Percentiles rank a stretch among this genome's conserved stretches.
These are phyloP conservation scores for Phialophora verrucosa DNA, from an alignment of 2,329 filamentous ascomycete species.

Conservation along the genomic window DNA sequence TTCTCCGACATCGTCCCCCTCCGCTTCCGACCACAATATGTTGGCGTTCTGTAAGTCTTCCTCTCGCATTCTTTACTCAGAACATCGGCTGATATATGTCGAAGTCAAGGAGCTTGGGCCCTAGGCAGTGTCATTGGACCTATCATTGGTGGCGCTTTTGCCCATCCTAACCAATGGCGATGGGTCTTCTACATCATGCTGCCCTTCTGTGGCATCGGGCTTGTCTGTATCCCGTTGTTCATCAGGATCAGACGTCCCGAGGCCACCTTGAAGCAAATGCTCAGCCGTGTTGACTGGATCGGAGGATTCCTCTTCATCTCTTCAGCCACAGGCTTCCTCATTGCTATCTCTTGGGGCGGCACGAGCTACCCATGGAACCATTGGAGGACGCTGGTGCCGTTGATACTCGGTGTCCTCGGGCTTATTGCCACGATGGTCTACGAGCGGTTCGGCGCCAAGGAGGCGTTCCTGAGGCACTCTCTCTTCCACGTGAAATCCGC, in stretches of 20 bases:
- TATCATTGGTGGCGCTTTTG: conserved; percentile 51
- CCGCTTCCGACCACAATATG: conserved; percentile 44
- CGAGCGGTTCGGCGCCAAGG: conserved; percentile 44
- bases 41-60: conserved; percentile 41
- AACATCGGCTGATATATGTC: not conserved
- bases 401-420: conserved; percentile 45
- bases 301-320: conserved; percentile 50
- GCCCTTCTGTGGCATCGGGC: conserved; percentile 41
- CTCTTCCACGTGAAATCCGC: conserved; percentile 48
- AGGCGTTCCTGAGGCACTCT: conserved; percentile 46
- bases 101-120: conserved; percentile 41
- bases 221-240: conserved; percentile 43
- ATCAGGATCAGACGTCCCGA: conserved; percentile 39
- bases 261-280: conserved; percentile 41
- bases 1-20: conserved; percentile 50
- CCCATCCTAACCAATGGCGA: conserved; percentile 41
- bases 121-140: conserved; percentile 42
- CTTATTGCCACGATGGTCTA: conserved; percentile 46
- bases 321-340: conserved; percentile 47
- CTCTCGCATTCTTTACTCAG: not conserved
- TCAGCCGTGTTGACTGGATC: conserved; percentile 50
- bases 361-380: conserved; percentile 48
- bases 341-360: conserved; percentile 54
- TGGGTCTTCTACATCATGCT: conserved; percentile 54
- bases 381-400: conserved; percentile 49